Percentiles rank a stretch among this genome's conserved stretches.
phyloP scores from a whole-genome alignment of 140 eudicot species.

The Cichorium intybus region DNA sequence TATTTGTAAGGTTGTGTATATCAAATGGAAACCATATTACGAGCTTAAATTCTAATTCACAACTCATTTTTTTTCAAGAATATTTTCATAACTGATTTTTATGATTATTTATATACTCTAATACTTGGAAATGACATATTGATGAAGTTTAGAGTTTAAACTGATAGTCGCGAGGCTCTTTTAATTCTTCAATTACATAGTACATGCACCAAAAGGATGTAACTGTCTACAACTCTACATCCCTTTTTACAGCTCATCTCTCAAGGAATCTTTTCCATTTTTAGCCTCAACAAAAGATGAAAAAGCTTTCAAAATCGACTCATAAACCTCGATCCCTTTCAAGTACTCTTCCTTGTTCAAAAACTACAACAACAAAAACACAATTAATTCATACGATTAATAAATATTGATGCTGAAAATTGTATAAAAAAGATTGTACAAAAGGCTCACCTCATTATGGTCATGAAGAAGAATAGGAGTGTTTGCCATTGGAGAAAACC shows the following conservation, averaged over 20 bases:
- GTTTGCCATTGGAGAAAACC: conserved; percentile 96
- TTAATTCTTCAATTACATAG: no score
- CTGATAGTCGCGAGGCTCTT: no score
- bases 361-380: conserved; percentile 62
- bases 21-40: no score
- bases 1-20: no score
- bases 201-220: not conserved
- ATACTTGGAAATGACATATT: no score
- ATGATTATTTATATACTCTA: no score
- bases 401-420: not conserved
- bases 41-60: no score
- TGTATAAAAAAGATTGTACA: not conserved
- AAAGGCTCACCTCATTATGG: conserved; percentile 74
- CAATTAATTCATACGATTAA: conserved; percentile 8
- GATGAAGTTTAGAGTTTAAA: no score
- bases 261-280: conserved; percentile 26
- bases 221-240: not conserved
- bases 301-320: conserved; percentile 70
- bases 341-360: conserved; percentile 81
- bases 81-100: no score
- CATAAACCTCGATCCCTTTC: conserved; percentile 85
- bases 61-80: no score
- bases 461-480: conserved; percentile 94
- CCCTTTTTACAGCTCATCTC: conserved; percentile 61
- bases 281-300: conserved; percentile 50